These are phyloP conservation scores for Backusella circina DNA, from an alignment of 192 early-diverging fungal genomes.

Conservation along the genomic window DNA sequence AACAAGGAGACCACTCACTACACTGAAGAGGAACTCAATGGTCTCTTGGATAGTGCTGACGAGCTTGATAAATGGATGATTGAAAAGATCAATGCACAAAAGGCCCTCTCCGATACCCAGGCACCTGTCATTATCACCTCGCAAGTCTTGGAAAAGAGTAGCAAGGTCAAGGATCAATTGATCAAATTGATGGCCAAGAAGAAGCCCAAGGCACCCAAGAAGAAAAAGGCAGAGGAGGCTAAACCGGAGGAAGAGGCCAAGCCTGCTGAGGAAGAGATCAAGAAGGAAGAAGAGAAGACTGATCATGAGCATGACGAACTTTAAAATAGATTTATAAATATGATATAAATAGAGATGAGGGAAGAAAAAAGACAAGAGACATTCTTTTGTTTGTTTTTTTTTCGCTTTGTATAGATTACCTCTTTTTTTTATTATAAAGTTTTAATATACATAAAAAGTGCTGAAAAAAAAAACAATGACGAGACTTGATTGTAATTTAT, in stretches of 20 bases:
- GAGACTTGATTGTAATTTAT: no score
- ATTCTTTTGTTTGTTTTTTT: no score
- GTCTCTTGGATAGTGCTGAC: constrained; percentile 49
- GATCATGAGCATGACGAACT: not conserved
- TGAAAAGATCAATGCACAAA: constrained; percentile 57
- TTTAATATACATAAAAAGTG: no score
- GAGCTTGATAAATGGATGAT: constrained; percentile 63
- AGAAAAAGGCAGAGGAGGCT: constrained; percentile 24
- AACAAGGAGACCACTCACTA: constrained; percentile 49
- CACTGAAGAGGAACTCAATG: constrained; percentile 50
- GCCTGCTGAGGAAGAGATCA: not conserved
- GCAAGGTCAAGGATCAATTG: constrained; percentile 48
- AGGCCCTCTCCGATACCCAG: constrained; percentile 46
- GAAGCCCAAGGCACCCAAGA: constrained; percentile 40
- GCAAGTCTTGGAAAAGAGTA: constrained; percentile 51
- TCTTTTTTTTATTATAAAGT: no score
- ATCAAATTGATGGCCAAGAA: constrained; percentile 56
- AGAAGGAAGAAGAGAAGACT: not conserved
- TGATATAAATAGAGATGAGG: not conserved
- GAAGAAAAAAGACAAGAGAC: not conserved
- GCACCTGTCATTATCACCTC: constrained; percentile 61
- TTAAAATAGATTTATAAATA: not conserved
- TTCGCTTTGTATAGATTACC: no score
- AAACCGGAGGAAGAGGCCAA: constrained; percentile 20
- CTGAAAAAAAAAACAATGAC: no score